Conservation (phyloP, 306 rosid genomes). For the Rosa lucieae region DNA sequence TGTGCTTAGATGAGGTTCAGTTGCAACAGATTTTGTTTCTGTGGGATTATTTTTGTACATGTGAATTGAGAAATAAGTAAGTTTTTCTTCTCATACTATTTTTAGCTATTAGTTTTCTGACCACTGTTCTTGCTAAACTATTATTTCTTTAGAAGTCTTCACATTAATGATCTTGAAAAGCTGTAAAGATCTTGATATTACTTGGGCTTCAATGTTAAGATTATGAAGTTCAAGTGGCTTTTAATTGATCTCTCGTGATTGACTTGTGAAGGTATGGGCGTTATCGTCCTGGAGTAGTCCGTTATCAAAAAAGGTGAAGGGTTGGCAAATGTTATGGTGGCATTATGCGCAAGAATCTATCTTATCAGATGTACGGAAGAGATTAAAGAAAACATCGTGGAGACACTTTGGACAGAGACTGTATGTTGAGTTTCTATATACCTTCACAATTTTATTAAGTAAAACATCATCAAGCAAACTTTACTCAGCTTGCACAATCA, state of each 20-base stretch:
- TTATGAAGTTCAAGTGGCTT: constrained; percentile 8
- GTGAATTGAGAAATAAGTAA: constrained; percentile 77
- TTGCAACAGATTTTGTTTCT: constrained; percentile 61
- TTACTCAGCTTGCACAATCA: background rate
- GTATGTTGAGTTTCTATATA: constrained; percentile 46
- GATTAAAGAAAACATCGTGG: constrained; percentile 84
- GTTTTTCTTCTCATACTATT: constrained; percentile 25
- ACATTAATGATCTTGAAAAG: background rate
- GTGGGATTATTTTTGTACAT: constrained; percentile 71
- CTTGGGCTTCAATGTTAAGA: constrained; percentile 4
- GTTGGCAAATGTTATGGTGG: constrained; percentile 92
- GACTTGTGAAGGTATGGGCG: constrained; percentile 71
- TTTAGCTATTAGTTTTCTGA: background rate
- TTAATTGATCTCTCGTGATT: constrained; percentile 23
- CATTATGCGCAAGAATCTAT: constrained; percentile 89
- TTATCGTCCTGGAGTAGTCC: constrained; percentile 79
- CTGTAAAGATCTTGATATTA: background rate
- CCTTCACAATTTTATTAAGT: background rate
- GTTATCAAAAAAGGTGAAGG: constrained; percentile 50
- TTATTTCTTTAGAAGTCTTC: background rate
- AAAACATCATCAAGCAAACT: background rate
- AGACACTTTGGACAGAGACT: constrained; percentile 79
- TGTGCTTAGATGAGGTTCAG: constrained; percentile 80
- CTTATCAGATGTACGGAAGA: constrained; percentile 78
- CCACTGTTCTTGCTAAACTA: no score